These are phyloP conservation scores for Aspergillus neoniger DNA, from an alignment of 2,329 filamentous ascomycete genomes.

Conservation along the genomic window DNA sequence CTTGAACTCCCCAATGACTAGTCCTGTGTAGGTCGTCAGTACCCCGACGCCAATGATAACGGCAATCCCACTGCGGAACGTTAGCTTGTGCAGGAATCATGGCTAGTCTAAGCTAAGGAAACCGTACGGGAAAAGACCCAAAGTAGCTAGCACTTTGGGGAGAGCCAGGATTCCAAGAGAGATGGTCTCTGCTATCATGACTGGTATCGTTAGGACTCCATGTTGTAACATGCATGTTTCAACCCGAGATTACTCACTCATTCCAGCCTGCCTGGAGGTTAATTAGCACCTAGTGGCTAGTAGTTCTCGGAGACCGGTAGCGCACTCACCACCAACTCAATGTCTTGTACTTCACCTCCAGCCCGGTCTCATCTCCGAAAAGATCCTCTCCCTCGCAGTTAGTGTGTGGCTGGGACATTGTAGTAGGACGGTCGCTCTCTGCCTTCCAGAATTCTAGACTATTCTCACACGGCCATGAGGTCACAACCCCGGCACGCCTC, in stretches of 20 bases:
- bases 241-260: background rate
- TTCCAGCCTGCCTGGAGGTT: background rate
- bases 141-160: conserved; percentile 51
- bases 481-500: background rate
- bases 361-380: conserved; percentile 29
- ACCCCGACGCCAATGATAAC: conserved; percentile 54
- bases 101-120: background rate
- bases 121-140: conserved; percentile 53
- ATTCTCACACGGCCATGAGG: background rate
- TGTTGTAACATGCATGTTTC: background rate
- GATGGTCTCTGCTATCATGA: conserved; percentile 60
- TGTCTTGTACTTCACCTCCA: conserved; percentile 29
- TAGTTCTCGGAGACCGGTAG: background rate
- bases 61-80: conserved; percentile 28
- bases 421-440: background rate
- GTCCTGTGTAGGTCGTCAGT: conserved; percentile 59
- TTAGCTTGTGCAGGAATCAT: background rate
- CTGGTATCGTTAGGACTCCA: conserved; percentile 10
- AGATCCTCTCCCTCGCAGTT: conserved; percentile 16
- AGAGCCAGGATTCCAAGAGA: conserved; percentile 58
- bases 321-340: conserved; percentile 33
- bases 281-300: background rate
- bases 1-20: conserved; percentile 60
- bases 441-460: background rate
- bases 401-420: background rate